Evolutionary conservation across 2,329 filamentous ascomycete species (phyloP).

Genomic region (Colletotrichum liaoningense): DNA sequence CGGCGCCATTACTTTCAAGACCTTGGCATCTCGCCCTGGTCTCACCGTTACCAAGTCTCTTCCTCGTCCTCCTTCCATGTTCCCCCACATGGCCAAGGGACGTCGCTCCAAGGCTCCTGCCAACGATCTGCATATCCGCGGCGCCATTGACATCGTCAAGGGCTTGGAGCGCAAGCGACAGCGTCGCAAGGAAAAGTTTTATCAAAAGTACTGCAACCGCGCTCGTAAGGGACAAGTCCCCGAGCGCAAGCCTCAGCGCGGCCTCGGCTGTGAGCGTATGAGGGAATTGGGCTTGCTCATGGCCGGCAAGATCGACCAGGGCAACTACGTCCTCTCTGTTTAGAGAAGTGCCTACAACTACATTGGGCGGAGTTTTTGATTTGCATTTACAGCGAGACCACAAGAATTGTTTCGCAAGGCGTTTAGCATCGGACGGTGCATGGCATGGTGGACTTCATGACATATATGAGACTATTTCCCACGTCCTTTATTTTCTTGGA

Average conservation of each 20-base stretch:
- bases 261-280: constrained; percentile 94
- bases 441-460: constrained; percentile 38
- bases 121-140: constrained; percentile 77
- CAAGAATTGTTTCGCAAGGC: constrained; percentile 22
- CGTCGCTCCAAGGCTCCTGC: constrained; percentile 47
- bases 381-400: constrained; percentile 23
- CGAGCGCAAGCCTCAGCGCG: constrained; percentile 78
- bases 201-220: constrained; percentile 89
- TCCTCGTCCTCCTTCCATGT: constrained; percentile 80
- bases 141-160: constrained; percentile 98
- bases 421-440: constrained; percentile 34
- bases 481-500: constrained; percentile 23
- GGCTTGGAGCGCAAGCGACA: constrained; percentile 95
- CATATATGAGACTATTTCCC: constrained; percentile 38
- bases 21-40: constrained; percentile 69
- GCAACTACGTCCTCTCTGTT: constrained; percentile 82
- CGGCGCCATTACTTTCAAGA: constrained; percentile 54
- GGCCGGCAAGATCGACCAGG: constrained; percentile 80
- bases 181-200: constrained; percentile 91
- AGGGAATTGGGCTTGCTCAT: constrained; percentile 84
- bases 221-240: constrained; percentile 75
- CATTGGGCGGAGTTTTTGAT: constrained; percentile 7
- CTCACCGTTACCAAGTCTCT: constrained; percentile 87
- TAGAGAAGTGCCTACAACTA: constrained; percentile 47
- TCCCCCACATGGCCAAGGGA: constrained; percentile 63